phyloP scores from a whole-genome alignment of 2,329 filamentous ascomycete species.

The Sporothrix variecibatus region DNA sequence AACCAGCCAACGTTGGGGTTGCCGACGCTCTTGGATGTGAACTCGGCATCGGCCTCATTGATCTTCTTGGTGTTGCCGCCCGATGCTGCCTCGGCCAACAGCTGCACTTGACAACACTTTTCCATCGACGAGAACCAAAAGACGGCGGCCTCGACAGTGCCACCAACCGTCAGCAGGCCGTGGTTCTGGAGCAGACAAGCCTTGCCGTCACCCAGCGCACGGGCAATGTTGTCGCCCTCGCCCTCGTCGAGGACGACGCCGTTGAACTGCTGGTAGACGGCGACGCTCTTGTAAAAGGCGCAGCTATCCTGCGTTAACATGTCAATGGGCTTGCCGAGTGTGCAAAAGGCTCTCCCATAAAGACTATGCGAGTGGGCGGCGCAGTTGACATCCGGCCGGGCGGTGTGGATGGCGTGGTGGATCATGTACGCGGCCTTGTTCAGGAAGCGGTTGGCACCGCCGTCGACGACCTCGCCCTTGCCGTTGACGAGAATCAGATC shows the following conservation, averaged over 20 bases:
- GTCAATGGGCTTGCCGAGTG: conserved; percentile 58
- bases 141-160: conserved; percentile 63
- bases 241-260: conserved; percentile 59
- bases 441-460: conserved; percentile 48
- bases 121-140: conserved; percentile 62
- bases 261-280: conserved; percentile 52
- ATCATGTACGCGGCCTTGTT: conserved; percentile 47
- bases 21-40: conserved; percentile 67
- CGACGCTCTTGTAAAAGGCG: conserved; percentile 53
- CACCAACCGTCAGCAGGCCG: conserved; percentile 60
- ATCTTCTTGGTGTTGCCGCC: conserved; percentile 65
- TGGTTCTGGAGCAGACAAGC: conserved; percentile 61
- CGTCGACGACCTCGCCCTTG: conserved; percentile 62
- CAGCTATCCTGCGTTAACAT: conserved; percentile 63
- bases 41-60: conserved; percentile 65
- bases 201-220: conserved; percentile 52
- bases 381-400: conserved; percentile 50
- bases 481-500: conserved; percentile 67
- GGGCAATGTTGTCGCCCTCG: conserved; percentile 57
- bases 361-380: conserved; percentile 53
- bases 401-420: conserved; percentile 50
- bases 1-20: conserved; percentile 66
- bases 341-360: conserved; percentile 55
- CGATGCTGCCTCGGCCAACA: conserved; percentile 57
- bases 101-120: conserved; percentile 59